A percentile compares a stretch with the other conserved stretches of the same genome.
phyloP scores from a whole-genome alignment of 768 basidiomycete species.

The Russula lepida region DNA sequence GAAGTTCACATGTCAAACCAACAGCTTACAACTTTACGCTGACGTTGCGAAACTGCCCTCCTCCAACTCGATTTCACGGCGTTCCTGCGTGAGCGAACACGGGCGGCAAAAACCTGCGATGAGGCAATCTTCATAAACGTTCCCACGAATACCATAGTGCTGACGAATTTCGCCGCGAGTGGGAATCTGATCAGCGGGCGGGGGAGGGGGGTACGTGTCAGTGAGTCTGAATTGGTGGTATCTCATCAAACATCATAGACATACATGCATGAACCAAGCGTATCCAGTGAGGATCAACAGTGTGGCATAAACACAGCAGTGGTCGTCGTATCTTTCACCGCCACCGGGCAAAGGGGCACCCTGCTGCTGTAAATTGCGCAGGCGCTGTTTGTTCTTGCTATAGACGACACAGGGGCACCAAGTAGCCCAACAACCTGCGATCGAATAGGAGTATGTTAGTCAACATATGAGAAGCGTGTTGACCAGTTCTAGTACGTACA shows the following conservation, averaged over 20 bases:
- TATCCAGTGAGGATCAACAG: not conserved
- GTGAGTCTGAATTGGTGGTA: not conserved
- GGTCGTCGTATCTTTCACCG: not conserved
- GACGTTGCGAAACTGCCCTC: not conserved
- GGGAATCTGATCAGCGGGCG: not conserved
- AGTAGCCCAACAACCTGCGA: conserved; percentile 29
- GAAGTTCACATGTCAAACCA: too few relatives aligned
- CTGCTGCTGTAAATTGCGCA: conserved; percentile 30
- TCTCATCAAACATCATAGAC: not conserved
- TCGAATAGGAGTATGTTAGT: not conserved
- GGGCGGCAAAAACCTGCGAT: not conserved
- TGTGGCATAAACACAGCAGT: not conserved
- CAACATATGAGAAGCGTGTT: not conserved
- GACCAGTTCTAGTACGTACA: conserved; percentile 20
- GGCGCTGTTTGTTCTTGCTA: conserved; percentile 33
- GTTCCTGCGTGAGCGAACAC: not conserved
- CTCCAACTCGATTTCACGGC: conserved; percentile 5
- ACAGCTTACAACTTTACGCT: not conserved
- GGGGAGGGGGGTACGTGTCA: too few relatives aligned
- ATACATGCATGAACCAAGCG: not conserved
- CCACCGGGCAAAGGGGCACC: conserved; percentile 28
- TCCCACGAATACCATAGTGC: not conserved
- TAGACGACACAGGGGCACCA: conserved; percentile 39
- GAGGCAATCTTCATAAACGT: not conserved
- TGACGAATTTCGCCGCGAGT: not conserved